Evolutionary conservation across 345 rosid species (phyloP).

Genomic region (Angophora floribunda): DNA sequence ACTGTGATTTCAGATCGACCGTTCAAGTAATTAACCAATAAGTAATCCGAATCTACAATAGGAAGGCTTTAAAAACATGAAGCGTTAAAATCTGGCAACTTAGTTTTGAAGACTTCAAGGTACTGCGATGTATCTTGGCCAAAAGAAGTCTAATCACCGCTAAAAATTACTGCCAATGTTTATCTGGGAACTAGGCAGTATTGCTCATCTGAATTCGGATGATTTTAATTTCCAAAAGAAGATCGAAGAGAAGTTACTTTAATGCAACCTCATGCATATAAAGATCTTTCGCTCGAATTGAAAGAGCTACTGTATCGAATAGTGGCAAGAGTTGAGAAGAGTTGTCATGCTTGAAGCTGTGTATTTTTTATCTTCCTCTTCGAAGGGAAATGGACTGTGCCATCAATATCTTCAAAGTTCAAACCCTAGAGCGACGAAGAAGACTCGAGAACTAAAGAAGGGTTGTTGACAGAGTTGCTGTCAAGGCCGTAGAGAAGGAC

Average conservation of each 20-base stretch:
- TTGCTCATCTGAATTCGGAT: background rate
- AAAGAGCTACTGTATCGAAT: background rate
- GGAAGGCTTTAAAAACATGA: background rate
- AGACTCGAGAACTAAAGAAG: background rate
- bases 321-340: background rate
- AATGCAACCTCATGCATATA: background rate
- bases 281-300: background rate
- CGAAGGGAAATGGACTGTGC: background rate
- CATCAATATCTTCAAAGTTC: background rate
- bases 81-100: background rate
- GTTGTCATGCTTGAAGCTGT: background rate
- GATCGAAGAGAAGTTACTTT: background rate
- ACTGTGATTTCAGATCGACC: background rate
- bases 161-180: background rate
- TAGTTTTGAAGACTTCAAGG: background rate
- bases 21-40: background rate
- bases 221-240: background rate
- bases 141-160: background rate
- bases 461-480: background rate
- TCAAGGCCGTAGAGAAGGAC: background rate
- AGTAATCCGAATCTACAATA: background rate
- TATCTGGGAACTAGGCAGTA: background rate
- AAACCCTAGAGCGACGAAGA: background rate
- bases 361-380: background rate
- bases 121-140: background rate